These are phyloP conservation scores for Trametes versicolor DNA, from an alignment of 1,284 basidiomycete genomes.

Conservation along the genomic window DNA sequence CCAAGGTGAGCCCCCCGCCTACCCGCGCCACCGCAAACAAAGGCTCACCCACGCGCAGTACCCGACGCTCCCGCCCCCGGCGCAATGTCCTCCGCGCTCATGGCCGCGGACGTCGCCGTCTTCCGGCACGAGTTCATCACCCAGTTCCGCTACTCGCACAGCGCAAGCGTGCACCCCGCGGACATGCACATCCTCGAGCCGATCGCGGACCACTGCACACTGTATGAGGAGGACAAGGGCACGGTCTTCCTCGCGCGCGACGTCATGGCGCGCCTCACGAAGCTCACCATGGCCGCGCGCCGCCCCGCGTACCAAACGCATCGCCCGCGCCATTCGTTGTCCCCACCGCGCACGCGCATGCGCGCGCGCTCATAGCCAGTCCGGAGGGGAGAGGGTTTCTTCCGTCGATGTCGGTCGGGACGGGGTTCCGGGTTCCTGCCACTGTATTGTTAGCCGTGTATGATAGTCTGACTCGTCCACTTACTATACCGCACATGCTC, in stretches of 20 bases:
- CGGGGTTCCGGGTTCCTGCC: not conserved
- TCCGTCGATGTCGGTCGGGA: not conserved
- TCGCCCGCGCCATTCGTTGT: conserved; percentile 16
- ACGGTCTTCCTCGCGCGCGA: conserved; percentile 70
- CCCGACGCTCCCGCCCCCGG: conserved; percentile 32
- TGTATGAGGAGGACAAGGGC: conserved; percentile 70
- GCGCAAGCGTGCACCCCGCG: conserved; percentile 47
- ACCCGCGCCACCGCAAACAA: not conserved
- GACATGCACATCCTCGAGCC: conserved; percentile 65
- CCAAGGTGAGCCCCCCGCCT: conserved; percentile 43
- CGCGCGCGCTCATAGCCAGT: not conserved
- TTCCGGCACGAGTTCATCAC: conserved; percentile 55
- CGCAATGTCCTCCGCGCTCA: conserved; percentile 44
- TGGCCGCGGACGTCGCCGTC: conserved; percentile 46
- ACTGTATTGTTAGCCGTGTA: conserved; percentile 27
- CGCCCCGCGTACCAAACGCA: not conserved
- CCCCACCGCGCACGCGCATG: conserved; percentile 8
- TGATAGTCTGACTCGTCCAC: conserved; percentile 11
- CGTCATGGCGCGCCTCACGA: conserved; percentile 61
- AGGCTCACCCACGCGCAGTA: conserved; percentile 28
- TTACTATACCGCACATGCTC: conserved; percentile 2
- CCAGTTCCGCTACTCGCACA: conserved; percentile 52
- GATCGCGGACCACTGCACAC: conserved; percentile 57
- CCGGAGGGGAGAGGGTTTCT: not conserved
- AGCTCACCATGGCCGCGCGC: conserved; percentile 34